These are phyloP conservation scores for Kodamaea kakaduensis DNA, from an alignment of 805 yeast genomes.

Conservation along the genomic window DNA sequence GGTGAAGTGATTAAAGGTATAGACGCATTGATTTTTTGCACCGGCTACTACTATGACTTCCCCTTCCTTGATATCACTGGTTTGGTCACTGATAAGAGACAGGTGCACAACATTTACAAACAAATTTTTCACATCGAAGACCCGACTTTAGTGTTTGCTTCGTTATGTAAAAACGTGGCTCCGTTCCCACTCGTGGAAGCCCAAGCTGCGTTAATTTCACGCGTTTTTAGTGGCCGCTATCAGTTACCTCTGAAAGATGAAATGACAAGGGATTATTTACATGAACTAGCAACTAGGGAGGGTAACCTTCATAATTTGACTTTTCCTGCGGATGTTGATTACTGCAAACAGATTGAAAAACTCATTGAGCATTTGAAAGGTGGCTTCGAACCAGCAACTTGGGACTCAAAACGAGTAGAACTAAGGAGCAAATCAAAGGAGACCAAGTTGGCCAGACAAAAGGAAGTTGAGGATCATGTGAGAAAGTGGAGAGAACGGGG, in stretches of 20 bases:
- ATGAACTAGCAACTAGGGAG: slow-evolving; percentile 18
- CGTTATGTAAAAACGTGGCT: slow-evolving; percentile 25
- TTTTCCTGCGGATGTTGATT: slow-evolving; percentile 18
- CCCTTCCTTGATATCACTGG: slow-evolving; percentile 22
- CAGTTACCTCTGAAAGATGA: slow-evolving; percentile 24
- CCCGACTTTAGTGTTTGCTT: slow-evolving; percentile 29
- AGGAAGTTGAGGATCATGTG: slow-evolving; percentile 13
- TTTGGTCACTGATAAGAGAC: slow-evolving; percentile 19
- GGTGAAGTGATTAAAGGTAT: slow-evolving; percentile 13
- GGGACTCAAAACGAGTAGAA: slow-evolving; percentile 16
- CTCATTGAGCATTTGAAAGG: slow-evolving; percentile 12
- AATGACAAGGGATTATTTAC: slow-evolving; percentile 23
- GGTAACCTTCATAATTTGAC: slow-evolving; percentile 17
- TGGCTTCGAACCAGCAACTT: slow-evolving; percentile 19
- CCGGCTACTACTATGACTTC: slow-evolving; percentile 21
- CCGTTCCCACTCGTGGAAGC: slow-evolving; percentile 39
- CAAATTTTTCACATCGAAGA: slow-evolving; percentile 32
- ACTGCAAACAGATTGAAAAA: slow-evolving; percentile 18
- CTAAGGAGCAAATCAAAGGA: slow-evolving; percentile 15
- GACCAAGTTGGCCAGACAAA: slow-evolving; percentile 15
- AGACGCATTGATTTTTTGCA: slow-evolving; percentile 21
- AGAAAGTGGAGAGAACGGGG: slow-evolving; percentile 14
- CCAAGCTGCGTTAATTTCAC: slow-evolving; percentile 34
- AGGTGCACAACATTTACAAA: slow-evolving; percentile 28
- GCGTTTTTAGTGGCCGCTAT: slow-evolving; percentile 29